Conservation (phyloP, 208 protist genomes). For the Acanthamoeba lugdunensis region DNA sequence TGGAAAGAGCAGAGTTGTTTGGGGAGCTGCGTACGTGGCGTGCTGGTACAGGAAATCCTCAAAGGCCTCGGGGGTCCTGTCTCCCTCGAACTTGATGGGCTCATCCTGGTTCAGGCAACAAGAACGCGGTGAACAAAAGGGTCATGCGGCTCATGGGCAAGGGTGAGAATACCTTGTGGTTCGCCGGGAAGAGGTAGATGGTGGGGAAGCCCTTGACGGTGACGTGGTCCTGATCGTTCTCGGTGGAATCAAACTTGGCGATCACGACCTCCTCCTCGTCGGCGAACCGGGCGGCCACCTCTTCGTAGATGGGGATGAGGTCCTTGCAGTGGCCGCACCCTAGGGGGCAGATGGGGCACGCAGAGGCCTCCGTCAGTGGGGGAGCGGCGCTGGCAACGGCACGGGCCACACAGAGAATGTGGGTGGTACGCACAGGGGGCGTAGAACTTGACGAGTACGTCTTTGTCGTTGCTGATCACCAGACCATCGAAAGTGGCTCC, state of each 20-base stretch:
- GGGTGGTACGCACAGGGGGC: conserved; percentile 86
- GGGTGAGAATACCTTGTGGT: neutral
- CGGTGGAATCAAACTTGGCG: conserved; percentile 84
- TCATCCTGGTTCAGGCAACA: too few relatives aligned
- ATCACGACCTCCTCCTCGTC: conserved; percentile 79
- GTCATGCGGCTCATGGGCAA: too few relatives aligned
- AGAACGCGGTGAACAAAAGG: too few relatives aligned
- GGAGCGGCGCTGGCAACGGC: too few relatives aligned
- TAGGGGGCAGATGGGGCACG: neutral
- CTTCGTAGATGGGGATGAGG: conserved; percentile 77
- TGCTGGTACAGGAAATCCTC: conserved; percentile 61
- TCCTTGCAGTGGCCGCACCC: conserved; percentile 94
- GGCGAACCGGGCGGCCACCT: conserved; percentile 78
- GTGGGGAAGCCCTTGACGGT: conserved; percentile 82
- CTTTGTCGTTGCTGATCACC: conserved; percentile 76
- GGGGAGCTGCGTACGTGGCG: neutral
- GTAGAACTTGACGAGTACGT: conserved; percentile 93
- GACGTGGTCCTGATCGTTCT: conserved; percentile 79
- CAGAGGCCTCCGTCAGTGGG: neutral
- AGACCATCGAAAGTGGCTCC: conserved; percentile 75
- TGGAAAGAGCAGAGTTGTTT: too few relatives aligned
- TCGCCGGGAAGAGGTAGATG: conserved; percentile 79
- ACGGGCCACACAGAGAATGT: too few relatives aligned
- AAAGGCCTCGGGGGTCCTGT: conserved; percentile 71
- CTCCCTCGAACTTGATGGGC: conserved; percentile 73